These are phyloP conservation scores for Naganishia antarctica DNA, from an alignment of 768 basidiomycete genomes.

Conservation along the genomic window DNA sequence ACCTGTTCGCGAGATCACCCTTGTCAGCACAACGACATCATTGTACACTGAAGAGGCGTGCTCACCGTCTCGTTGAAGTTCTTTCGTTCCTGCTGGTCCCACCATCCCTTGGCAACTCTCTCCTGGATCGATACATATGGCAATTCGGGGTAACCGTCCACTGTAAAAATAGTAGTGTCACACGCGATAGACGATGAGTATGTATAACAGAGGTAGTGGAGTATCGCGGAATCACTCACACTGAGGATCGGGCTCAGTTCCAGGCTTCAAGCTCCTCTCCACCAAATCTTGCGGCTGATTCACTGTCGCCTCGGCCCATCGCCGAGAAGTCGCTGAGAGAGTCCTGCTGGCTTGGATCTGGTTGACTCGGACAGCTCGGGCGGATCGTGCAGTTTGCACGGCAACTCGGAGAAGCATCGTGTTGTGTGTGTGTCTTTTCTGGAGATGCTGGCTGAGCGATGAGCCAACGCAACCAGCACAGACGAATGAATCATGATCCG, in stretches of 20 bases:
- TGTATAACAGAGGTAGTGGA: not conserved
- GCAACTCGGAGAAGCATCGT: constrained; percentile 4
- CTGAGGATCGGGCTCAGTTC: constrained; percentile 40
- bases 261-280: constrained; percentile 14
- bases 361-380: constrained; percentile 2
- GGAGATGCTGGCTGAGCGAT: not conserved
- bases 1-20: constrained; percentile 34
- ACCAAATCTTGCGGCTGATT: constrained; percentile 21
- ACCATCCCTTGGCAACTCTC: constrained; percentile 49
- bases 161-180: constrained; percentile 28
- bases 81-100: constrained; percentile 51
- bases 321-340: constrained; percentile 8
- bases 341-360: constrained; percentile 17
- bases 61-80: constrained; percentile 51
- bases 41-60: not conserved
- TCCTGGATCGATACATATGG: constrained; percentile 45
- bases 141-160: constrained; percentile 50
- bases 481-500: not conserved
- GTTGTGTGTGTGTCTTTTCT: not conserved
- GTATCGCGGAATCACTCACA: constrained; percentile 36
- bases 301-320: constrained; percentile 19
- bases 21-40: not conserved
- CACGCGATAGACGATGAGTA: not conserved
- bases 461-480: not conserved
- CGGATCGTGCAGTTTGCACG: constrained; percentile 4